A percentile compares a stretch with the other conserved stretches of the same genome.
These are phyloP conservation scores for Hansfordia pulvinata DNA, from an alignment of 2,329 filamentous ascomycete genomes.

Conservation along the genomic window DNA sequence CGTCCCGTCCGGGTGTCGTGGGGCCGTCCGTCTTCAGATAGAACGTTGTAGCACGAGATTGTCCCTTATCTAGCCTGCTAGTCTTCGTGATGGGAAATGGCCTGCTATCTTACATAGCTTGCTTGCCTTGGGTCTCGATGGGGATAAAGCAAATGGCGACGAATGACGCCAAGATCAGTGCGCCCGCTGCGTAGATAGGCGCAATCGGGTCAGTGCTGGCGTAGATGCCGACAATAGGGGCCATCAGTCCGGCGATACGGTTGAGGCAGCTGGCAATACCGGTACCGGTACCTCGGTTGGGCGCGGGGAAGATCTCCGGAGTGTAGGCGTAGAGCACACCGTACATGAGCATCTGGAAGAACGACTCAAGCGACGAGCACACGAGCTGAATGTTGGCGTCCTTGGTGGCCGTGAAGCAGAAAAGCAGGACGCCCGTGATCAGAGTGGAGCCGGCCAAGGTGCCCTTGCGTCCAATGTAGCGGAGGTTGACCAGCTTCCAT, in stretches of 20 bases:
- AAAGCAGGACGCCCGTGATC: slow-evolving; percentile 29
- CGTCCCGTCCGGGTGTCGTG: no score
- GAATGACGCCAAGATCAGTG: slow-evolving; percentile 26
- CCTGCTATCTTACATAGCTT: slow-evolving; percentile 22
- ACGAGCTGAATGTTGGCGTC: slow-evolving; percentile 17
- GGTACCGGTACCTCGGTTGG: slow-evolving; percentile 38
- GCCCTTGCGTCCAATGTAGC: slow-evolving; percentile 23
- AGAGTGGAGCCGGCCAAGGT: slow-evolving; percentile 29
- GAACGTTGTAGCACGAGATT: no score
- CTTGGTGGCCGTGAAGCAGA: slow-evolving; percentile 27
- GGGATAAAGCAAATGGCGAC: slow-evolving; percentile 27
- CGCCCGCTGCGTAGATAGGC: slow-evolving; percentile 28
- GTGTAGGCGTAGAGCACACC: slow-evolving; percentile 31
- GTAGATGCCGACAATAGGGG: slow-evolving; percentile 28
- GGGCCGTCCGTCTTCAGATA: no score
- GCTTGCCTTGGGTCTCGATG: slow-evolving; percentile 29
- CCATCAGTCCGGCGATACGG: slow-evolving; percentile 26
- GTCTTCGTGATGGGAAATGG: no score
- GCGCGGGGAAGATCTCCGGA: slow-evolving; percentile 42
- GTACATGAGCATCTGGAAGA: slow-evolving; percentile 25
- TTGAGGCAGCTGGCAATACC: slow-evolving; percentile 26
- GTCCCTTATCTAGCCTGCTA: no score
- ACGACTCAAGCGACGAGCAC: slow-evolving; percentile 15
- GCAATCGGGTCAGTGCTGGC: slow-evolving; percentile 21
- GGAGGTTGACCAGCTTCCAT: slow-evolving; percentile 25